Evolutionary conservation across 2,329 filamentous ascomycete species (phyloP), one percentile per base, ranked within the genome.

Genomic region (Calonectria multiphialidica): DNA sequence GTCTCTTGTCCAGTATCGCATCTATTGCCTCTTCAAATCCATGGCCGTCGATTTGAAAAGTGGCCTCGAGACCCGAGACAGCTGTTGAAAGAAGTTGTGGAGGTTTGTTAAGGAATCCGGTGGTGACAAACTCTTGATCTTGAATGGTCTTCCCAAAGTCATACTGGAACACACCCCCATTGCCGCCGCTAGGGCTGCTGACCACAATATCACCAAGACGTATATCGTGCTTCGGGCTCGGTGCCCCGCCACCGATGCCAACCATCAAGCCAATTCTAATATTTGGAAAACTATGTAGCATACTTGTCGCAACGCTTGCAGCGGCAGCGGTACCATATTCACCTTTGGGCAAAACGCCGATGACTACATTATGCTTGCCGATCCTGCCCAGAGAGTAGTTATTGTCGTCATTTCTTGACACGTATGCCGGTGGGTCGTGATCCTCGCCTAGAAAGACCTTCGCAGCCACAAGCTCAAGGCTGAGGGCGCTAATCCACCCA

Each of bases 231-330:
- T n/a, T 50, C 15, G 1, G 1, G 8, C 25, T 55, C 16, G 55
- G 66, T 16, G 57, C 69, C 18, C 69, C 69, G 8, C 69, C 69
- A 2, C 47, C 64, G 7, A 71, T 53, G 15, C 69, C 64, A 16
- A 71, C 69, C 64, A 68, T 64, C 9, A 71, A n/a, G 1, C 69
- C 64, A 10, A 68, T 42, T 12, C 49, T 33, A 23, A 68, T 30
- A n/a, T 47, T 49, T 4, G 65, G 53, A 40, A 68, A 68, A 10
- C 23, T 66, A 10, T 25, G 25, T 9, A 80, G 49, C 77, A 84
- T 81, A 23, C 80, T 68, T 6, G 40, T 74, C 1, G 77, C 82
- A 0, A 81, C 81, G 5, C 8, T 75, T 0, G 82, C 78, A 0
- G 62, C 76, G 13, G 42, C 66, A 6, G 33, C 9, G 8, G 30